These are phyloP conservation scores for Wickerhamomyces chaumierensis DNA, from an alignment of 805 yeast species.

Conservation along the genomic window DNA sequence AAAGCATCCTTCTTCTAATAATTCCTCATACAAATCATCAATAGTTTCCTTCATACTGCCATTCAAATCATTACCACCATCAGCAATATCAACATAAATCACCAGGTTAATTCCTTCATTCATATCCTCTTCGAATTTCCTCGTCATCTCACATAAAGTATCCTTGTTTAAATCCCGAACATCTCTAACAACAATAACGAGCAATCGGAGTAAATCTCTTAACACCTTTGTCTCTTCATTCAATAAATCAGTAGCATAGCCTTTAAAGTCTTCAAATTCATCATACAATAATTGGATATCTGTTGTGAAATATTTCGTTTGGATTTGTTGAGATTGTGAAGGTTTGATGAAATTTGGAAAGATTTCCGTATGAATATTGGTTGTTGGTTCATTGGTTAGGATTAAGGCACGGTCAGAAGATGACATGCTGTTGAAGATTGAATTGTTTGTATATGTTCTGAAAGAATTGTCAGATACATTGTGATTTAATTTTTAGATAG, in stretches of 20 bases:
- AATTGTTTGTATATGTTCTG: too few relatives aligned
- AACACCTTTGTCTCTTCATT: neutral
- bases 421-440: too few relatives aligned
- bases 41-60: neutral
- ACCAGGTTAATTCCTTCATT: neutral
- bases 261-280: neutral
- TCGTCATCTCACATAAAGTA: neutral
- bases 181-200: neutral
- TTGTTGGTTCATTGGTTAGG: too few relatives aligned
- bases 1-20: neutral
- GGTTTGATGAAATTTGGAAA: neutral
- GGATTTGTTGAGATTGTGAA: neutral
- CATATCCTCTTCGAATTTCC: neutral
- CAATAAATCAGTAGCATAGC: neutral
- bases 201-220: neutral
- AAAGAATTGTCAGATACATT: too few relatives aligned
- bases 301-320: neutral
- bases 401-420: too few relatives aligned
- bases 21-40: neutral
- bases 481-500: too few relatives aligned
- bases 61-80: too few relatives aligned
- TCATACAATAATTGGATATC: neutral
- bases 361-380: neutral
- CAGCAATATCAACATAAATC: neutral
- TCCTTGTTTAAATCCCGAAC: neutral